These are phyloP conservation scores for Spathaspora passalidarum DNA, from an alignment of 805 yeast species.

Conservation along the genomic window DNA sequence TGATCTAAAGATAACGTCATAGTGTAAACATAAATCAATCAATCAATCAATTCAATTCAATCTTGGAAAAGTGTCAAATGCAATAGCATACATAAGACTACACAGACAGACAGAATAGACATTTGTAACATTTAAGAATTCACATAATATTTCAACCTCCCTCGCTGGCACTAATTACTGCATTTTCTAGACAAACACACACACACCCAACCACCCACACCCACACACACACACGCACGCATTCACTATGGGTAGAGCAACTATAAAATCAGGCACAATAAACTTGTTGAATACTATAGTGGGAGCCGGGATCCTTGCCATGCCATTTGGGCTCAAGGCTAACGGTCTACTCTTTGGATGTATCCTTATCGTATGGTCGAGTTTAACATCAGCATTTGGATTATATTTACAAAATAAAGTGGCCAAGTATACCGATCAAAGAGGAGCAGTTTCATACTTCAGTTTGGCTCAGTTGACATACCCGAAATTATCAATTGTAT, in stretches of 20 bases:
- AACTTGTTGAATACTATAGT: slow-evolving; percentile 56
- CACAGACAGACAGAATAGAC: no score
- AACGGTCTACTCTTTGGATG: slow-evolving; percentile 47
- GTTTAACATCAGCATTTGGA: slow-evolving; percentile 54
- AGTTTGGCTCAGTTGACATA: slow-evolving; percentile 57
- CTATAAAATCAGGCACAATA: slow-evolving; percentile 48
- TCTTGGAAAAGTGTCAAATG: background rate
- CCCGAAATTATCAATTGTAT: slow-evolving; percentile 65
- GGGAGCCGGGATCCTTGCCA: slow-evolving; percentile 68
- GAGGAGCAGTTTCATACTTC: slow-evolving; percentile 41
- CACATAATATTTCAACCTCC: no score
- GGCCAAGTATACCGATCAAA: slow-evolving; percentile 44
- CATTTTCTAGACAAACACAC: no score
- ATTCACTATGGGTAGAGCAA: slow-evolving; percentile 26
- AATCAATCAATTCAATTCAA: no score
- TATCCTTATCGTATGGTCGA: slow-evolving; percentile 38
- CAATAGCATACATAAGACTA: no score
- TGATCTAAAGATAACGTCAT: background rate
- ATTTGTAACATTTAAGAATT: no score
- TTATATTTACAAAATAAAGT: slow-evolving; percentile 60
- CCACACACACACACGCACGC: background rate
- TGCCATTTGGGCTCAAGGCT: slow-evolving; percentile 62
- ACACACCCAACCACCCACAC: background rate
- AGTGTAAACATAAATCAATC: no score
- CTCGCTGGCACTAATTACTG: no score